A percentile compares a stretch with the other conserved stretches of the same genome.
These are phyloP conservation scores for Syncephalastrum contaminatum DNA, from an alignment of 371 early-diverging fungal species.

Conservation along the genomic window DNA sequence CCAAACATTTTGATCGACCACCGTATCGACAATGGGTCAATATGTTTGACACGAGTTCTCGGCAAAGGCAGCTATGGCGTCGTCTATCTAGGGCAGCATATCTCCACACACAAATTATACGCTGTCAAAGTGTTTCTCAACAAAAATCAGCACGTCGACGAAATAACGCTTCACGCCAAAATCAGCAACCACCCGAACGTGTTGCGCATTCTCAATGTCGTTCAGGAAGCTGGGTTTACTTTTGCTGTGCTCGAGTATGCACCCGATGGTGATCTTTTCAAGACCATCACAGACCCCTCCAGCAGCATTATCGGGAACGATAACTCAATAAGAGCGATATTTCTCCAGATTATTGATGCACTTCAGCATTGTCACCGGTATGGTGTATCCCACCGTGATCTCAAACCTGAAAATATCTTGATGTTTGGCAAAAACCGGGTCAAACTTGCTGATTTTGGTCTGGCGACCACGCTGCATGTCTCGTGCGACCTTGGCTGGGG, in stretches of 20 bases:
- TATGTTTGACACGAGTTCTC: slow-evolving; percentile 44
- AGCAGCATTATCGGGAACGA: slow-evolving; percentile 56
- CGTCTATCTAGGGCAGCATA: slow-evolving; percentile 54
- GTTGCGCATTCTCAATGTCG: slow-evolving; percentile 65
- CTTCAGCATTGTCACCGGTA: slow-evolving; percentile 77
- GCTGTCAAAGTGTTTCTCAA: slow-evolving; percentile 67
- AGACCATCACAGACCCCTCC: slow-evolving; percentile 52
- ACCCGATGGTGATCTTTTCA: slow-evolving; percentile 78
- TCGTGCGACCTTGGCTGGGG: slow-evolving; percentile 80
- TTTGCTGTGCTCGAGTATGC: slow-evolving; percentile 82
- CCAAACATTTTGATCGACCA: too few species aligned
- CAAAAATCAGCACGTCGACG: slow-evolving; percentile 30
- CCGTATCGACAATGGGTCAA: slow-evolving; percentile 30
- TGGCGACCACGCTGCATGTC: slow-evolving; percentile 65
- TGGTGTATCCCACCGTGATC: slow-evolving; percentile 85
- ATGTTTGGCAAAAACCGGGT: slow-evolving; percentile 45
- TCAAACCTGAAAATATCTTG: slow-evolving; percentile 93
- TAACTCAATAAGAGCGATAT: slow-evolving; percentile 65
- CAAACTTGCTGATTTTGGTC: slow-evolving; percentile 80
- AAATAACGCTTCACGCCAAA: slow-evolving; percentile 59
- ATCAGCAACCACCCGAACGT: slow-evolving; percentile 69
- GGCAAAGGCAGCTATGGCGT: slow-evolving; percentile 71
- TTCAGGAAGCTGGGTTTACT: slow-evolving; percentile 65
- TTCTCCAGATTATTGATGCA: slow-evolving; percentile 82
- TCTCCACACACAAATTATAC: slow-evolving; percentile 28